Evolutionary conservation across 2,329 filamentous ascomycete species (phyloP).

Genomic region (Aspergillus arachidicola): DNA sequence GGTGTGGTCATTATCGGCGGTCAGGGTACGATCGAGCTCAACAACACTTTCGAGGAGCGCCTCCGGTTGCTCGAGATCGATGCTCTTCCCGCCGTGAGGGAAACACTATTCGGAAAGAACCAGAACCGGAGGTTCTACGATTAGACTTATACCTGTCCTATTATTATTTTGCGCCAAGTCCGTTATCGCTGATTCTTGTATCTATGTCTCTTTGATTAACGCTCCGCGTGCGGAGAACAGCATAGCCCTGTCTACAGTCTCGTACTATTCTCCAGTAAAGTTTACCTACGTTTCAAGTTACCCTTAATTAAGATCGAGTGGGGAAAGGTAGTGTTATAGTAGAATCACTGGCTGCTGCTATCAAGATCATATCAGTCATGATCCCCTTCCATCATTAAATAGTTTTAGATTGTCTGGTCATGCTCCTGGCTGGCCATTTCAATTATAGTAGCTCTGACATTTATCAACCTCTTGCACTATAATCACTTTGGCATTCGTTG

Average conservation of each 20-base stretch:
- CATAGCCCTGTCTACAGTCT: conserved; percentile 21
- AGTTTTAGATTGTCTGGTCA: background rate
- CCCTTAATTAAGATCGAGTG: background rate
- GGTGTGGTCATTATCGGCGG: conserved; percentile 80
- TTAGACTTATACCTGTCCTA: conserved; percentile 51
- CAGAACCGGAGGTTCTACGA: conserved; percentile 94
- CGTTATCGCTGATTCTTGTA: conserved; percentile 17
- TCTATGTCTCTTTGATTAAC: conserved; percentile 17
- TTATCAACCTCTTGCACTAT: background rate
- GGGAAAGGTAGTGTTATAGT: background rate
- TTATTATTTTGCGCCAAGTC: conserved; percentile 9
- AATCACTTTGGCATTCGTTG: background rate
- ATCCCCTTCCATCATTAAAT: background rate
- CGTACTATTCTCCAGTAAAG: conserved; percentile 2
- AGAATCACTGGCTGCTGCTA: background rate
- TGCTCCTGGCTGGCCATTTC: background rate
- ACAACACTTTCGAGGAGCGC: conserved; percentile 96
- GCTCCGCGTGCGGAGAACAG: conserved; percentile 16
- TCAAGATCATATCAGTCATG: background rate
- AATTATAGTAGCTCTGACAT: background rate
- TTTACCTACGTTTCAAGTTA: background rate
- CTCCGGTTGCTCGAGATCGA: conserved; percentile 81
- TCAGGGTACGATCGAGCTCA: conserved; percentile 92
- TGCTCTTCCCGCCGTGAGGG: conserved; percentile 80
- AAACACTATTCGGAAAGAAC: conserved; percentile 91